A percentile compares a stretch with the other conserved stretches of the same genome.
Evolutionary conservation across 805 yeast genomes (phyloP).

Genomic region (Lipomyces chichibuensis): DNA sequence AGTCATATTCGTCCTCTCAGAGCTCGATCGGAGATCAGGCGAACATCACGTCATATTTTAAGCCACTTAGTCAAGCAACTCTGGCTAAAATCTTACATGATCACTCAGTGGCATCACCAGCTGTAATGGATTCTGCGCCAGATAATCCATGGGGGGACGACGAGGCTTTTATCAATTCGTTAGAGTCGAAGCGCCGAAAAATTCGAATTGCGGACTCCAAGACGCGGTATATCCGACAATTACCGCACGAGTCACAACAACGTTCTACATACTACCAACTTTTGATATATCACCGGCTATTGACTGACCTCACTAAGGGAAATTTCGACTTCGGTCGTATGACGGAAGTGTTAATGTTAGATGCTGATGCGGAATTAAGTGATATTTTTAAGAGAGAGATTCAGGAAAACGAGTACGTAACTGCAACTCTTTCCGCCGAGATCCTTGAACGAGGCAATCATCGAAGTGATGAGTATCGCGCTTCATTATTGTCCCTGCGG

Average conservation of each 20-base stretch:
- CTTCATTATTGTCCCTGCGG: background rate
- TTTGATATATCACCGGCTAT: constrained; percentile 25
- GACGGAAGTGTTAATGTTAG: constrained; percentile 6
- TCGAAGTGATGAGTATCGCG: constrained; percentile 6
- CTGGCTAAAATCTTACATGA: background rate
- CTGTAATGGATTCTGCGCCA: background rate
- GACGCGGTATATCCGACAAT: constrained; percentile 19
- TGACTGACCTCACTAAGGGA: constrained; percentile 27
- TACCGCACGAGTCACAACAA: constrained; percentile 29
- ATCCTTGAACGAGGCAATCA: background rate
- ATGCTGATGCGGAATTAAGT: constrained; percentile 10
- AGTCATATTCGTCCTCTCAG: background rate
- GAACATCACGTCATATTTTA: constrained; percentile 14
- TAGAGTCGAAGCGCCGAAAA: constrained; percentile 4
- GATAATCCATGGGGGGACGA: background rate
- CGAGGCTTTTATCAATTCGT: background rate
- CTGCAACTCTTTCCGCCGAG: constrained; percentile 9
- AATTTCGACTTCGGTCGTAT: constrained; percentile 16
- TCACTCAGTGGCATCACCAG: background rate
- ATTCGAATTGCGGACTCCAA: constrained; percentile 31
- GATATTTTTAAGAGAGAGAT: constrained; percentile 13
- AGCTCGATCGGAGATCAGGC: background rate
- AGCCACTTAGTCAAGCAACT: constrained; percentile 3
- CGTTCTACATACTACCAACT: constrained; percentile 27
- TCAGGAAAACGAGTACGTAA: constrained; percentile 8